A percentile compares a stretch with the other conserved stretches of the same genome.
These are phyloP conservation scores for Pezicula radicicola DNA, from an alignment of 2,329 filamentous ascomycete genomes.

Conservation along the genomic window DNA sequence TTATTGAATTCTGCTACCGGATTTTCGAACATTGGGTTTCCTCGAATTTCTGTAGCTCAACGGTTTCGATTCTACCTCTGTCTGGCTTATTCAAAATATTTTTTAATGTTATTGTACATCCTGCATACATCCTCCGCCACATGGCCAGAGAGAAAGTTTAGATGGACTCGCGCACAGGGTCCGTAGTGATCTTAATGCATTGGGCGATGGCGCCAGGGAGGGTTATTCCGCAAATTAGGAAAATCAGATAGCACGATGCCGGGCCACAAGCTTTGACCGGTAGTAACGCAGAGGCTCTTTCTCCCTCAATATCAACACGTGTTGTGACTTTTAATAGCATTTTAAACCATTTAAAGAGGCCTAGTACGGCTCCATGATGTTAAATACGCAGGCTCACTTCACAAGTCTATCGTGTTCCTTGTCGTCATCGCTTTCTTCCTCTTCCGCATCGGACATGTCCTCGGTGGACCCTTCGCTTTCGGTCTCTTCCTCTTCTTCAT, in stretches of 20 bases:
- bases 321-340: constrained; percentile 9
- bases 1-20: not conserved
- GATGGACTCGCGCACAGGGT: not conserved
- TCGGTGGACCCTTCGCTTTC: constrained; percentile 47
- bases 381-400: constrained; percentile 17
- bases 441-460: constrained; percentile 25
- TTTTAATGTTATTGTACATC: constrained; percentile 9
- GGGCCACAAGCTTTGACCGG: constrained; percentile 18
- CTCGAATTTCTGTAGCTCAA: constrained; percentile 8
- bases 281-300: constrained; percentile 22
- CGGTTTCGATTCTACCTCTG: constrained; percentile 2
- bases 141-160: constrained; percentile 1
- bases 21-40: constrained; percentile 1
- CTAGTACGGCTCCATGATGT: not conserved
- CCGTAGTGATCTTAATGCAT: constrained; percentile 3
- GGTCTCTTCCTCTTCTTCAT: constrained; percentile 45
- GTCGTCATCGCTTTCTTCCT: constrained; percentile 26
- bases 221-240: constrained; percentile 10
- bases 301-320: constrained; percentile 2
- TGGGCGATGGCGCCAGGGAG: constrained; percentile 2
- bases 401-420: constrained; percentile 29
- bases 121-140: constrained; percentile 7
- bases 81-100: constrained; percentile 4
- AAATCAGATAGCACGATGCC: constrained; percentile 20
- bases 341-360: constrained; percentile 14